Evolutionary conservation across 2,329 filamentous ascomycete species (phyloP), one percentile per base, ranked within the genome.

Genomic region (Tolypocladium tundrense): DNA sequence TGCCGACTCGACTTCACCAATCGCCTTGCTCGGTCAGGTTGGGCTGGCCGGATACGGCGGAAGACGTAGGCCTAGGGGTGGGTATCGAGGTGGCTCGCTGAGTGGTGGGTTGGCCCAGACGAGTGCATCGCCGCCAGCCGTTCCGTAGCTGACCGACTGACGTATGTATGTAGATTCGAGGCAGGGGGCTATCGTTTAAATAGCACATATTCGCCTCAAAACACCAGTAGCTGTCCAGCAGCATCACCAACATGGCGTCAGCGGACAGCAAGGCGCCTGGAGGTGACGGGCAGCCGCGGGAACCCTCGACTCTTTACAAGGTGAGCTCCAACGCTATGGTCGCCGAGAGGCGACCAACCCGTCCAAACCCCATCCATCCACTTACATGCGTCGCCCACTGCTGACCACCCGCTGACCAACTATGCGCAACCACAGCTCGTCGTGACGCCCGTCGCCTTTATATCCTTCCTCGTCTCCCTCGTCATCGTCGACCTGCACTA

Each of bases 391-490:
- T 13, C 9, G n/a, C 41, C 9, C 41, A 9, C n/a, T 19, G 31
- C 42, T 10, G 27, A 33, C 24, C 45, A 10, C 31, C 14, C 10
- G 45, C 48, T 51, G 16, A 51, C 19, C 16, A 10, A 16, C 7
- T 4, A 2, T 7, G 19, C 45, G 24, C 52, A 6, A n/a, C 5
- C 3, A 37, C 58, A 80, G 77, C 57, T 75, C 24, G 63, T 88
- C 63, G 76, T 87, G 71, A 86, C 84, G 0, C 85, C 87, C 9
- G 63, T 88, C 60, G 77, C 84, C 62, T 82, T 88, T 68, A 74
- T 83, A 55, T 80, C 83, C 27, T 88, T 88, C 71, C 69, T 90
- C 48, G 52, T 88, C 62, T 88, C 86, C 2, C 79, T 89, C 52
- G 77, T 79, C 67, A 70, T 87, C 55, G 78, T 88, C 50, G 85